phyloP scores from a whole-genome alignment of 805 yeast genomes.

The Metschnikowia rubicola region DNA sequence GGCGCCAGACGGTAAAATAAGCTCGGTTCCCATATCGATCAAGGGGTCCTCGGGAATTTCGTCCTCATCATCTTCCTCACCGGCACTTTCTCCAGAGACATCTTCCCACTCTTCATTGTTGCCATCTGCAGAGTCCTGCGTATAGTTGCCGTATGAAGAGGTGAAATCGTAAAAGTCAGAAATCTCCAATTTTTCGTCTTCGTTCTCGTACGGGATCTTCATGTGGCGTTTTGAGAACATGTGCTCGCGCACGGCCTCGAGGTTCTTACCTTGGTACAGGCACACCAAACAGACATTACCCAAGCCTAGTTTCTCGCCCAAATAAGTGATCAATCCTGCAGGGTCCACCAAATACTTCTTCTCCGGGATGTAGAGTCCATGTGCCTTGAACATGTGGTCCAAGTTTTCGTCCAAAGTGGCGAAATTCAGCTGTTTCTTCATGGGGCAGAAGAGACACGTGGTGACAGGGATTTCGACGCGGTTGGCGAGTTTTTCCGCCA shows the following conservation, averaged over 20 bases:
- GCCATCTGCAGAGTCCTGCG: constrained; percentile 2
- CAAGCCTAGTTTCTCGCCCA: constrained; percentile 73
- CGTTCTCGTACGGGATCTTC: constrained; percentile 81
- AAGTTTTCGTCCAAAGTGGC: constrained; percentile 42
- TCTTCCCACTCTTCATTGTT: constrained; percentile 39
- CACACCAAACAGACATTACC: constrained; percentile 86
- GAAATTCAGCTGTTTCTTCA: constrained; percentile 31
- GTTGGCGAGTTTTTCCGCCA: constrained; percentile 44
- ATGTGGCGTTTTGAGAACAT: constrained; percentile 83
- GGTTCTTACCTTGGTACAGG: constrained; percentile 73
- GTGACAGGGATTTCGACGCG: constrained; percentile 47
- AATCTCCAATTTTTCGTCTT: constrained; percentile 70
- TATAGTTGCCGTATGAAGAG: constrained; percentile 47
- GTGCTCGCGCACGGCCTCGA: constrained; percentile 88
- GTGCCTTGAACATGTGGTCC: constrained; percentile 72
- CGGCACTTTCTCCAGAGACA: constrained; percentile 24
- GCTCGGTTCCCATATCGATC: constrained; percentile 36
- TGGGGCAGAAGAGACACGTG: constrained; percentile 50
- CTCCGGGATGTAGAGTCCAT: constrained; percentile 90
- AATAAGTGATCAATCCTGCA: constrained; percentile 67
- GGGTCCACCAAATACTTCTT: constrained; percentile 61
- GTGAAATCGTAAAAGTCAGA: constrained; percentile 83
- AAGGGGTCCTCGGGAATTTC: constrained; percentile 32
- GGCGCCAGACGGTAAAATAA: constrained; percentile 39
- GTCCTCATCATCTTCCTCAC: constrained; percentile 20